A percentile compares a stretch with the other conserved stretches of the same genome.
phyloP scores from a whole-genome alignment of 345 rosid genomes.

The Lepidium africanum region DNA sequence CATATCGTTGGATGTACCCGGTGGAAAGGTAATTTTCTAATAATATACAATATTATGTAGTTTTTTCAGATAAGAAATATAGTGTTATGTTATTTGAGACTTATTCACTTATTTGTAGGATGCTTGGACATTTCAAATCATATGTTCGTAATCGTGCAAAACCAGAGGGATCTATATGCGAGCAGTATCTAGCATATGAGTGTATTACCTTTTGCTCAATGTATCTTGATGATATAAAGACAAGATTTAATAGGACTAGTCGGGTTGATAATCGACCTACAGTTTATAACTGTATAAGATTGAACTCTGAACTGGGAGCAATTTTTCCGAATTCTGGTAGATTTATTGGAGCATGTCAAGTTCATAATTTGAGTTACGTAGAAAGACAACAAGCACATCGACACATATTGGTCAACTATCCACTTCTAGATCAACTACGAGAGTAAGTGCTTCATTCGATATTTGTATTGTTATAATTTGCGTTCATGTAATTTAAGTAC shows the following conservation, averaged over 20 bases:
- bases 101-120: not conserved
- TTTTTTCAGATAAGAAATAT: too few relatives aligned
- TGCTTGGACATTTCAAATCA: not conserved
- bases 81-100: too few relatives aligned
- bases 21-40: not conserved
- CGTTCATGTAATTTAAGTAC: not conserved
- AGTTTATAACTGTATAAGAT: too few relatives aligned
- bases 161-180: not conserved
- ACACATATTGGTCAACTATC: constrained; percentile 1
- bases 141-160: not conserved
- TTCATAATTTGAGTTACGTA: not conserved
- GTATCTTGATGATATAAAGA: too few relatives aligned
- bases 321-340: not conserved
- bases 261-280: too few relatives aligned
- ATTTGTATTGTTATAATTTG: too few relatives aligned
- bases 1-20: not conserved
- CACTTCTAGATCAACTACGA: constrained; percentile 1
- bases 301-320: too few relatives aligned
- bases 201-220: too few relatives aligned
- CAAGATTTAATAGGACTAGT: too few relatives aligned
- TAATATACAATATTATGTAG: too few relatives aligned
- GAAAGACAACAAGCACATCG: not conserved
- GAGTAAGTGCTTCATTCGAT: not conserved
- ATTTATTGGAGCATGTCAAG: not conserved
- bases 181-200: not conserved